A percentile compares a stretch with the other conserved stretches of the same genome.
Conservation (phyloP, 2,329 filamentous ascomycete genomes). For the Aspergillus oerlinghausenensis region DNA sequence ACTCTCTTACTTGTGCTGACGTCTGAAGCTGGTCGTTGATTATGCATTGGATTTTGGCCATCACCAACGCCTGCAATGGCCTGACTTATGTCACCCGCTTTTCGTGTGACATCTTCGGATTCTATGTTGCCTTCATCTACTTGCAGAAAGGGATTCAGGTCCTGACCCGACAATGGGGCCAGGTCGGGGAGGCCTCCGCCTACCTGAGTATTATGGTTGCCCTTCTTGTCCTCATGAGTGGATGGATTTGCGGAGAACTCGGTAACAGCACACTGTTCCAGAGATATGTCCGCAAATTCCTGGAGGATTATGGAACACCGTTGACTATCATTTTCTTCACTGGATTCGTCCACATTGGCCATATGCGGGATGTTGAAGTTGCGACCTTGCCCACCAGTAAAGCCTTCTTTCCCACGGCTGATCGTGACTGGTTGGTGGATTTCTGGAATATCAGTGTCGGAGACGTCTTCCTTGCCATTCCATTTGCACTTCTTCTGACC, state of each 20-base stretch:
- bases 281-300: conserved; percentile 70
- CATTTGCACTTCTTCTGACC: conserved; percentile 77
- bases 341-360: conserved; percentile 80
- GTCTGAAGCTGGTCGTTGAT: conserved; percentile 67
- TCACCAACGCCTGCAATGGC: conserved; percentile 82
- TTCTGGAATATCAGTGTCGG: conserved; percentile 73
- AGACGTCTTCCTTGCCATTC: conserved; percentile 79
- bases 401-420: conserved; percentile 72
- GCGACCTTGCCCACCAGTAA: conserved; percentile 69
- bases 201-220: conserved; percentile 76
- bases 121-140: conserved; percentile 90
- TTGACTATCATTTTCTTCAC: conserved; percentile 83
- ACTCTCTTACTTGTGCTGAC: not conserved
- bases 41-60: conserved; percentile 77
- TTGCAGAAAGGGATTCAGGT: conserved; percentile 88
- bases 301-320: conserved; percentile 86
- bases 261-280: conserved; percentile 69
- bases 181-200: conserved; percentile 54
- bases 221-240: conserved; percentile 71
- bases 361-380: conserved; percentile 67
- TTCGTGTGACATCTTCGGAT: conserved; percentile 89
- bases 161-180: conserved; percentile 66
- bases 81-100: conserved; percentile 88
- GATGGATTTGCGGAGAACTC: conserved; percentile 68
- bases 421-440: conserved; percentile 70